Base-by-base conservation (phyloP, 768 basidiomycete species). In the Rhizopogon roseolus region DNA sequence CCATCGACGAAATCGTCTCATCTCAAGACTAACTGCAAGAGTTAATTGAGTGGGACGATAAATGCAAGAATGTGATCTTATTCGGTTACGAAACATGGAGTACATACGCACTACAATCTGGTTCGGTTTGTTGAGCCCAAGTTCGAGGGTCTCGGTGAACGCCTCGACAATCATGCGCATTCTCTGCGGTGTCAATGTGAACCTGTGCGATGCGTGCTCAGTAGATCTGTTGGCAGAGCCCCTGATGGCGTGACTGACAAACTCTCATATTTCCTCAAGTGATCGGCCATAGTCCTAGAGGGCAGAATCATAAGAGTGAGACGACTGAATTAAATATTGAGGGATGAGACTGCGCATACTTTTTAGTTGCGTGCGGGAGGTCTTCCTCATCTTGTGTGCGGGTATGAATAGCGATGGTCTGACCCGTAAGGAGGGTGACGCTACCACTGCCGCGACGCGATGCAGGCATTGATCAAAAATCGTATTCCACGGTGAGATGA, bases 111-210 rank as follows among this genome's bases (percentile, higher is more conserved):
- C 96, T 71, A 98, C 94, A 37, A 88, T 77, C 73, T 98, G 90
- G 19, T 84, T 81, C 25, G 80, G 78, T 70, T 95, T 88, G 60
- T 87, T 75, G 48, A 99, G 74, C 13, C 97, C 97, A 25, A 81
- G 71, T 63, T 97, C 94, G 27, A 99, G 80, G 1, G 90, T 84
- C 44, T 98, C 95, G 66, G 92, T 85, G 76, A 99, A 94, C 0
- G 95, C 90, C 66, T 97, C 92, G 25, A 95, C 93, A 64, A 98
- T 97, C 83, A 95, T 96, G 45, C 93, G 80, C 93, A 95, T 94
- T 54, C 93, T 73, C 68, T 93, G 92, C 14, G 92, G 90, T 7
- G 90, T 93, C 60, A 94, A 69, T 11, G 88, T 90, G 69, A 93
- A 93, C 62, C 89, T 90, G 64, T 17, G 48, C 13, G 32, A 49